Evolutionary conservation across 1,139 yeast genomes (phyloP).

Genomic region (Debaryomyces coudertii): DNA sequence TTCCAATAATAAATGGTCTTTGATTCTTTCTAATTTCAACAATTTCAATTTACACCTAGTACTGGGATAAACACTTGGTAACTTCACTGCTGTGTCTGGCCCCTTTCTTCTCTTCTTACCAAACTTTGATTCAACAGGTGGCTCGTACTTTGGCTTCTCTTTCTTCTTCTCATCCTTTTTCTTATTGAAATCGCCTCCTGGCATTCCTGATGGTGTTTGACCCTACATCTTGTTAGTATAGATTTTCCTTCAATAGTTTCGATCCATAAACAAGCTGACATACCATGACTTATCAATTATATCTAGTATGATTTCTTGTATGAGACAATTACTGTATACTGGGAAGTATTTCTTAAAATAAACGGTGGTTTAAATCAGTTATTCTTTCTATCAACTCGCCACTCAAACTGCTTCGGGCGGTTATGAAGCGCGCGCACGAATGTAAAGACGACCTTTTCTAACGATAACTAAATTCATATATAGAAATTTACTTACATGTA

Average conservation of each 20-base stretch:
- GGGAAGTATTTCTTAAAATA: not conserved
- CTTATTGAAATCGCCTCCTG: slow-evolving; percentile 62
- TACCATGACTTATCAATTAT: slow-evolving; percentile 4
- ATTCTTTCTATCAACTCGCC: slow-evolving; percentile 9
- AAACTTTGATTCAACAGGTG: slow-evolving; percentile 93
- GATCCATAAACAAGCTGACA: not conserved
- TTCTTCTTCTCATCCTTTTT: slow-evolving; percentile 79
- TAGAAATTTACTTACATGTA: not conserved
- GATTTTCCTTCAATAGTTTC: slow-evolving; percentile 1
- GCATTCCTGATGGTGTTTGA: slow-evolving; percentile 79
- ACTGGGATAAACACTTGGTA: slow-evolving; percentile 88
- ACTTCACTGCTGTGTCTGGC: slow-evolving; percentile 83
- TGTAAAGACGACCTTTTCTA: not conserved
- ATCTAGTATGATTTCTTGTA: not conserved
- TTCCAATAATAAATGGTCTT: slow-evolving; percentile 91
- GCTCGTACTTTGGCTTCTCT: slow-evolving; percentile 93
- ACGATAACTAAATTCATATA: not conserved
- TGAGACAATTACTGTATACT: not conserved
- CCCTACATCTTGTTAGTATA: slow-evolving; percentile 44
- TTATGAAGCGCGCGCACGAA: slow-evolving; percentile 9
- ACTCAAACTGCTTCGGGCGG: slow-evolving; percentile 3
- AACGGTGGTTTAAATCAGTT: not conserved
- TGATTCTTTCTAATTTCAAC: slow-evolving; percentile 91
- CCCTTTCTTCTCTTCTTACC: slow-evolving; percentile 92
- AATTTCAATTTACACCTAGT: slow-evolving; percentile 92